Base-by-base conservation (phyloP, 768 basidiomycete genomes). In the Dendrothele bispora region DNA sequence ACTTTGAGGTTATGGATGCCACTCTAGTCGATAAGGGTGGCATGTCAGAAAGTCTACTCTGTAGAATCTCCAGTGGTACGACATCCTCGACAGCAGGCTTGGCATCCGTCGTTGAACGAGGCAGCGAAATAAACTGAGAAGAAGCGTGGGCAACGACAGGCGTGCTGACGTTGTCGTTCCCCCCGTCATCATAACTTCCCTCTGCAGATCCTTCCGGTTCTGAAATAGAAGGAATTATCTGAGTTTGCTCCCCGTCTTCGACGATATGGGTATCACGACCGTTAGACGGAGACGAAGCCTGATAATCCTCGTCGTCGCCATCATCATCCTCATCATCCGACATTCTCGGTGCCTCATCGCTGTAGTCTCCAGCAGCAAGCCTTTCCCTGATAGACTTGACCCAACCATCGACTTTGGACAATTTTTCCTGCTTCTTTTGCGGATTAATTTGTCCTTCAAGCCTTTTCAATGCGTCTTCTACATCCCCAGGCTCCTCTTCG, bases 391-490 rank as follows among this genome's bases (percentile, higher is more conserved):
- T 84, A 10, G 77, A 78, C 52, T 79, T 78, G 39, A 91, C 82
- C 91, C 91, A 92, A 3, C 82, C 81, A 60, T 92, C 84, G 3
- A 94, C 88, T 61, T 91, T 91, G 39, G 75, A 74, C 28, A 78
- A 78, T 57, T 85, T 90, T 55, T 83, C 86, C 53, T 80, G 73
- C 60, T 86, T 80, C 58, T 79, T 77, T 50, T 82, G 72, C 0
- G 78, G 78, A 61, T 91, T 91, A 45, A 94, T 88, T 61, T 91
- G 83, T 0, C 92, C 94, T 64, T 95, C 92, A 30, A 97, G 75
- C 11, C 87, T 73, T 20, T 78, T 73, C 52, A 97, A 63, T 15
- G 94, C 92, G 6, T 83, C 88, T 26, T 92, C 91, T 15, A 89
- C 86, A 56, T 89, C 91, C 1, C 91, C 91, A 15, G 68, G 34